Evolutionary conservation across 495 filamentous ascomycete genomes (phyloP).

Genomic region (Trichoderma gamsii): DNA sequence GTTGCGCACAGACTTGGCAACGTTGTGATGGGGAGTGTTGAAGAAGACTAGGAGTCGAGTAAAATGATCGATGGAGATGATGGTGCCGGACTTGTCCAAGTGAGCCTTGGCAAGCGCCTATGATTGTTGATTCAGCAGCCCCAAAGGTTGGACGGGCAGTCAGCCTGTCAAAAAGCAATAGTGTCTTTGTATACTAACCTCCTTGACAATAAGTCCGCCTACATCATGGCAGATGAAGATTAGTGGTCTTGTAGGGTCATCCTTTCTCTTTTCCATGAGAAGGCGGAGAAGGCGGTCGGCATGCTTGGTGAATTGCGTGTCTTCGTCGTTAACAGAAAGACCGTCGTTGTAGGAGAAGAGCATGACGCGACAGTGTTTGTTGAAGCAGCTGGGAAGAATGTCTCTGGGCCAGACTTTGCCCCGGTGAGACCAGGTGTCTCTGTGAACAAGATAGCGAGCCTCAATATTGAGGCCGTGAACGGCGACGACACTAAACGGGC

Average conservation of each 20-base stretch:
- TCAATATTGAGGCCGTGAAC: conserved; percentile 2
- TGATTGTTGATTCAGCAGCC: background rate
- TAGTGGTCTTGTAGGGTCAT: background rate
- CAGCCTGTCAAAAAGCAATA: background rate
- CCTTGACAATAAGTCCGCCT: conserved; percentile 8
- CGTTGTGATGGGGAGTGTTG: conserved; percentile 6
- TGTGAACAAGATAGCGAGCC: background rate
- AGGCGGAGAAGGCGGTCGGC: background rate
- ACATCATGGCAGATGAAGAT: conserved; percentile 3
- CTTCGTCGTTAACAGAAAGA: background rate
- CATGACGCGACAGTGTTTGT: background rate
- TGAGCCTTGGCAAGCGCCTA: conserved; percentile 2
- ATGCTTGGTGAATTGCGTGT: background rate
- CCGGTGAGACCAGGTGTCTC: background rate
- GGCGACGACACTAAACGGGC: background rate
- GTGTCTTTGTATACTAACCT: background rate
- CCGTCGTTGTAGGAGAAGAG: conserved; percentile 10
- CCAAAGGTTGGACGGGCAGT: background rate
- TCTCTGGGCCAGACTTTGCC: background rate
- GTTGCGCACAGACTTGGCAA: background rate
- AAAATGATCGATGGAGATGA: background rate
- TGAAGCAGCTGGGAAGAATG: background rate
- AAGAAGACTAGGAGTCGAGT: background rate
- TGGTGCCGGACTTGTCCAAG: background rate
- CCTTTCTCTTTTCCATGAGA: background rate